Base-by-base conservation (phyloP, 2,329 filamentous ascomycete genomes). In the Colletotrichum shisoi region DNA sequence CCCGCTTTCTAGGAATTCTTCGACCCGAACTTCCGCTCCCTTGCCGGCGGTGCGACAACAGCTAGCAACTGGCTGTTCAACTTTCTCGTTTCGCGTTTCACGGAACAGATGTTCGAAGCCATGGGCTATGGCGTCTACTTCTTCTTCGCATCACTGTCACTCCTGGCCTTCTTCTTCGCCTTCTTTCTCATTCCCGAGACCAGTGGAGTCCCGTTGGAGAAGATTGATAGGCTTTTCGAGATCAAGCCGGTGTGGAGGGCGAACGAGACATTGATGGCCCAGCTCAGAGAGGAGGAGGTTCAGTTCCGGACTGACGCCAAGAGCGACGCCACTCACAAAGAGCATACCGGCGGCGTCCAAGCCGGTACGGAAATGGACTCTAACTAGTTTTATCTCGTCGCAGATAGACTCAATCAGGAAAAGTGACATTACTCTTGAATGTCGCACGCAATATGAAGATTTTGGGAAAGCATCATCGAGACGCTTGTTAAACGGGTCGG, bases 1-100 rank as follows among this genome's bases (percentile, higher is more conserved):
- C 12, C 9, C 15, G 15, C 15, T 3, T n/a, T 15, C 1, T 75
- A 72, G 9, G 85, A 89, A 74, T 89, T 89, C 79, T 89, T 88
- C 73, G 83, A 86, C 76, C 69, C 71, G 8, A 74, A 71, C 56
- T 73, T 74, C 63, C 68, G 73, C 15, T 73, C 73, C 1, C 51
- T 89, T 4, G 87, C 85, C 0, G 86, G 89, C 71, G 87, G 86
- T 1, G 85, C 80, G 31, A 86, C 87, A 0, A 82, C 85, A 0
- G 81, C 82, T 0, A 85, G 81, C 71, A 87, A 88, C 71, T 88
- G 85, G 85, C 77, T 83, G 46, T 76, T 77, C 69, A 87, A 87
- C 71, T 87, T 87, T 75, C 78, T 87, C 62, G 82, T 87, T 60
- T 80, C 80, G 0, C 77, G 84, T 13, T 86, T 84, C 75, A 85